Base-by-base conservation (phyloP, 2,329 filamentous ascomycete species). In the Phialocephala sp. region DNA sequence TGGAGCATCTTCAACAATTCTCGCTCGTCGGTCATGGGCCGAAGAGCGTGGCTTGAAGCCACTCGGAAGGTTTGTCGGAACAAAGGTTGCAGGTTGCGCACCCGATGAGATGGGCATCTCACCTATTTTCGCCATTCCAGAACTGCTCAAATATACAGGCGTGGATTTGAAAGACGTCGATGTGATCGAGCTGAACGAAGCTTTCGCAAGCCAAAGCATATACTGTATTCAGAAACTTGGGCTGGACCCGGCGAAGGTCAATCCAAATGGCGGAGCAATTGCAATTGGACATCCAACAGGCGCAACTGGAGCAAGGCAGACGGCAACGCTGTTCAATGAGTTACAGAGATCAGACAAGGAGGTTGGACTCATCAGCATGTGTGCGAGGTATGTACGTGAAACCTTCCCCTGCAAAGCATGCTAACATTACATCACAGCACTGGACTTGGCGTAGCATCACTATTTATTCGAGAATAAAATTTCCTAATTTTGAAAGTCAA, bases 101-200 rank as follows among this genome's bases (percentile, higher is more conserved):
- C 88, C 88, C 0, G 87, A 90, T 71, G 87, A 90, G 77, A 91
- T 91, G 88, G 88, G 88, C 14, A 81, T 90, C 59, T 88, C 88
- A 0, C 88, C 88, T 5, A 85, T 87, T 1, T 74, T 89, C 52
- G 88, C 87, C 0, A 89, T 91, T 47, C 88, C 88, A 8, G 87
- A 86, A 66, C 79, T 91, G 8, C 81, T 90, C 12, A 77, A 84
- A 20, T 82, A 84, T 59, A 84, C 86, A 2, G 87, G 84, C 1
- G 73, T 90, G 6, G 74, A 77, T n/a, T 83, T 82, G 45, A 80
- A 82, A 0, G 87, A 90, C 54, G 82, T 91, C 2, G 85, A 85
- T 52, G 80, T 90, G 20, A 90, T 87, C 85, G 88, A 91, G 76
- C 85, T 91, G 74, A 91, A 90, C 72, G 88, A 90, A 63, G 72